Conservation (phyloP, 495 filamentous ascomycete genomes). For the Monascus purpureus region DNA sequence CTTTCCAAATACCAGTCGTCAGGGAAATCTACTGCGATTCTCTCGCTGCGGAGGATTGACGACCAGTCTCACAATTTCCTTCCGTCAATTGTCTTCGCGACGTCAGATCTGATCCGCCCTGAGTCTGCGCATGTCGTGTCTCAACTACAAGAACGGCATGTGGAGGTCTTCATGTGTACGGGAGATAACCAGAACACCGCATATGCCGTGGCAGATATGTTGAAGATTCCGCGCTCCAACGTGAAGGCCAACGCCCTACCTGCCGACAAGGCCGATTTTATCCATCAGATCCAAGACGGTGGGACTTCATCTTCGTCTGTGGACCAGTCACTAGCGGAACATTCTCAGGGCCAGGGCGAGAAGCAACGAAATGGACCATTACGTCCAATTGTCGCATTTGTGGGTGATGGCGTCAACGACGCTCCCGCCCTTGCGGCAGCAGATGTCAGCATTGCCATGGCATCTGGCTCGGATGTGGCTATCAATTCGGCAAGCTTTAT, state of each 20-base stretch:
- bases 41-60: conserved; percentile 34
- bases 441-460: conserved; percentile 74
- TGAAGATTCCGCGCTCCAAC: conserved; percentile 60
- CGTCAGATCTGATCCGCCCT: conserved; percentile 62
- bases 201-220: conserved; percentile 50
- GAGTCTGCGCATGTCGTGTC: conserved; percentile 54
- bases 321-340: not conserved
- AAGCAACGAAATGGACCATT: not conserved
- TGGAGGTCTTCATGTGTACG: conserved; percentile 82
- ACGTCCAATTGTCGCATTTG: conserved; percentile 40
- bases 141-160: conserved; percentile 47
- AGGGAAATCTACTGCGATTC: conserved; percentile 61
- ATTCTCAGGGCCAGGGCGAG: not conserved
- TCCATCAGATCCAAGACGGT: conserved; percentile 52
- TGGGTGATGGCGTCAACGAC: conserved; percentile 87
- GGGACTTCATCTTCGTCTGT: not conserved
- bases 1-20: conserved; percentile 54
- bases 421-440: conserved; percentile 66
- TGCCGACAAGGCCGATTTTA: conserved; percentile 72
- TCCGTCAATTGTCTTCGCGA: conserved; percentile 53
- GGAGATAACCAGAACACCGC: conserved; percentile 55
- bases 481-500: conserved; percentile 74
- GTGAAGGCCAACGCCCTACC: conserved; percentile 84
- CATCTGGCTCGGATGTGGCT: conserved; percentile 73
- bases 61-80: conserved; percentile 26